Conservation (phyloP, 345 rosid genomes). For the Salix arbutifolia region DNA sequence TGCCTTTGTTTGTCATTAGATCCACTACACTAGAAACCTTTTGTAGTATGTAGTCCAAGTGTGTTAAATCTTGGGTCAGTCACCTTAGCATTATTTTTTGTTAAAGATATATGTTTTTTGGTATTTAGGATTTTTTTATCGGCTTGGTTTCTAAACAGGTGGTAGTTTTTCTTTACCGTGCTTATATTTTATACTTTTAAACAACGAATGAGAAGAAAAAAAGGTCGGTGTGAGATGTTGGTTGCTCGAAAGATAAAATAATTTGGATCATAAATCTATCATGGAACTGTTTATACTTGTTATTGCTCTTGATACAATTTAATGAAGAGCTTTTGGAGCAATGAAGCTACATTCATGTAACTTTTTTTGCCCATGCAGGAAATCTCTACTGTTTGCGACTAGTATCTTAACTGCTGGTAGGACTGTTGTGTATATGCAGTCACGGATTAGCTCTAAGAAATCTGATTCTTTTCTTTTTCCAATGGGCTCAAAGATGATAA, state of each 20-base stretch:
- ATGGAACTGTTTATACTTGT: not conserved
- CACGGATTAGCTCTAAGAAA: slow-evolving; percentile 39
- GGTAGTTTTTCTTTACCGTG: not conserved
- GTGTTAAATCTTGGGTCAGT: not conserved
- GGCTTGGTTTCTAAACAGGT: not conserved
- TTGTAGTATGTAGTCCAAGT: not conserved
- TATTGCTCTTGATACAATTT: not conserved
- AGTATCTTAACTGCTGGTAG: slow-evolving; percentile 85
- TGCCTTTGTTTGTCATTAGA: not conserved
- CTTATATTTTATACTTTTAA: not conserved
- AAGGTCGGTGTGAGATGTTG: not conserved
- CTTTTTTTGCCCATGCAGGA: slow-evolving; percentile 45
- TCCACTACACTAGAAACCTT: not conserved
- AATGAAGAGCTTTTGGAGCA: not conserved
- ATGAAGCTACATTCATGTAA: not conserved
- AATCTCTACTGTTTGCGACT: slow-evolving; percentile 67
- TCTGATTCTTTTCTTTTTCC: slow-evolving; percentile 34
- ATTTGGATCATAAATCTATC: not conserved
- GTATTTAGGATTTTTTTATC: not conserved
- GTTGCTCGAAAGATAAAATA: not conserved
- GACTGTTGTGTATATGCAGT: slow-evolving; percentile 65
- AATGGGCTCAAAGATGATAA: slow-evolving; percentile 50
- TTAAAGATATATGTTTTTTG: not conserved
- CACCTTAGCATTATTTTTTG: not conserved
- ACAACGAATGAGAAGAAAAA: not conserved